phyloP scores from a whole-genome alignment of 805 yeast species.

The Yarrowia porcina region DNA sequence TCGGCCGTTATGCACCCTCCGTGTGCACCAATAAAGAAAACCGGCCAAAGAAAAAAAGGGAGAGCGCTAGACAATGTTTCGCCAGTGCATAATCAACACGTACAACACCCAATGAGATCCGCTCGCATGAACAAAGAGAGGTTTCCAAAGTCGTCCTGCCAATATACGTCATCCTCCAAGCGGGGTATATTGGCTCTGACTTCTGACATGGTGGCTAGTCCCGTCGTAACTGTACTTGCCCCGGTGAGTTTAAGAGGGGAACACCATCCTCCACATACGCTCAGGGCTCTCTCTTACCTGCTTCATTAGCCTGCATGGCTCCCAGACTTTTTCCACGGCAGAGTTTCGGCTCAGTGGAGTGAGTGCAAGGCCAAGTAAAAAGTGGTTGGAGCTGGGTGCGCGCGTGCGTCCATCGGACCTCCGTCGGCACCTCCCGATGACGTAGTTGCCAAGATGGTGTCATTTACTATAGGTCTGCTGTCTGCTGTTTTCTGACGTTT shows the following conservation, averaged over 20 bases:
- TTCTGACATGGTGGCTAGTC: neutral
- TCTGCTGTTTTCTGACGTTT: too few species aligned
- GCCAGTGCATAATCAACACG: conserved; percentile 15
- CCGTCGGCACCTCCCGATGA: conserved; percentile 2
- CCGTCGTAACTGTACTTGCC: conserved; percentile 15
- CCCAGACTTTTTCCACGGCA: neutral
- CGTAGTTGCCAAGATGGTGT: neutral
- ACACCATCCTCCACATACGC: too few species aligned
- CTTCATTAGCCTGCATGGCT: too few species aligned
- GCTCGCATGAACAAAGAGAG: conserved; percentile 12
- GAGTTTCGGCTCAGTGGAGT: conserved; percentile 11
- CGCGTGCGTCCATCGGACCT: conserved; percentile 14
- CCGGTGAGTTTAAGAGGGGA: neutral
- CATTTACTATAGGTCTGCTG: too few species aligned
- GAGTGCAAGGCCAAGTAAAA: conserved; percentile 2
- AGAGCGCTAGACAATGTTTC: neutral
- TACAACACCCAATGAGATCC: conserved; percentile 16
- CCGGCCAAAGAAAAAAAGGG: neutral
- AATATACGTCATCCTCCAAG: too few species aligned
- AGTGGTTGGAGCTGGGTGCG: neutral
- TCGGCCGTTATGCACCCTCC: conserved; percentile 4
- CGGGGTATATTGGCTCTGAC: conserved; percentile 3
- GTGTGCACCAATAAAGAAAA: neutral
- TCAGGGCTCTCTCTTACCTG: too few species aligned
- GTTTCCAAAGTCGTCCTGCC: too few species aligned